Base-by-base conservation (phyloP, 306 rosid species). In the Quercus gilva region DNA sequence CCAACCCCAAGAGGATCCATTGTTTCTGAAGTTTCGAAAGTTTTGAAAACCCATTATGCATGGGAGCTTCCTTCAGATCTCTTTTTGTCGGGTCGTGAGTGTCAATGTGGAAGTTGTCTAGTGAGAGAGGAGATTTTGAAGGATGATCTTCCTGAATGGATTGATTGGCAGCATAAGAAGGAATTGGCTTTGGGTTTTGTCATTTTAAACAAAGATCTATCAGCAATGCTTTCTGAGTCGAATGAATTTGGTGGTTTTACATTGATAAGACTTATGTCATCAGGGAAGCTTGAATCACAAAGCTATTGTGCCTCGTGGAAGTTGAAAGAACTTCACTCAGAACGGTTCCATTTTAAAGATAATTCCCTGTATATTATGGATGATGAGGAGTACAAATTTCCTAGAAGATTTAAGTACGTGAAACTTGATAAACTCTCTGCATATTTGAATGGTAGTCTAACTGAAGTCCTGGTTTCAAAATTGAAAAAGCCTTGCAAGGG, bases 141-240 rank as follows among this genome's bases (percentile, higher is more conserved):
- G 82, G 90, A 79, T 75, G 86, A 85, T 57, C 88, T 92, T 85
- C 88, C 94, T 25, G 87, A 88, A 73, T 92, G 97, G 96, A 65
- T 89, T 79, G 88, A 85, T 81, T 87, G 90, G 96, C 94, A 90
- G 76, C 91, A 88, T 51, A 89, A 88, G 89, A 92, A 86, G 79
- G 95, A 92, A 76, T 82, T 87, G 41, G 89, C 89, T 67, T 55
- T 90, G 87, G 97, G 95, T 26, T 87, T 92, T 20, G 89, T 90
- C 70, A 84, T 90, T 78, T 31, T 90, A 65, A 83, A 74, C 74
- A 78, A 75, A 35, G 89, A 78, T 74, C 68, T 87, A 23, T 86
- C 92, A 56, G 71, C 84, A 26, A 74, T 78, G 84, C 85, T 89
- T 49, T 55, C 75, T 69, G 90, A 82, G 67, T 86, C 87, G 7